Conservation (phyloP, 305 asterid species). For the Plantago coronopus region DNA sequence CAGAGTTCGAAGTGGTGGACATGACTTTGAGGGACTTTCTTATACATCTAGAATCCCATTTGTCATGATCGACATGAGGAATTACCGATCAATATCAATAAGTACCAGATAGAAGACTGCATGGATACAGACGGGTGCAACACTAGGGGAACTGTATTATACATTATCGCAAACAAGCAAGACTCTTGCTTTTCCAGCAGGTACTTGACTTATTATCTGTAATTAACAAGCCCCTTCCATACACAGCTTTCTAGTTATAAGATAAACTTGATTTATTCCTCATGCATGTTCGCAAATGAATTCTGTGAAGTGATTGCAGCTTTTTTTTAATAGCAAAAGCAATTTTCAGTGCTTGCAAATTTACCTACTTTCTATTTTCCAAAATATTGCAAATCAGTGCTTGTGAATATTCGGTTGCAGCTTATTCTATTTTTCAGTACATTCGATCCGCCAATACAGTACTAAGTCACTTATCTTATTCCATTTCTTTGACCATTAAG, state of each 20-base stretch:
- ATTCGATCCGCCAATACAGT: not conserved
- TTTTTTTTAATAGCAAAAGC: too few relatives aligned
- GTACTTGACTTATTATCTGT: not conserved
- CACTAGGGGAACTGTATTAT: constrained; percentile 40
- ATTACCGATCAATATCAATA: constrained; percentile 28
- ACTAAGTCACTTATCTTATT: not conserved
- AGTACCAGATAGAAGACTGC: constrained; percentile 26
- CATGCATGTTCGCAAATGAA: too few relatives aligned
- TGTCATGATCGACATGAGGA: constrained; percentile 37
- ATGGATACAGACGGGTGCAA: constrained; percentile 44
- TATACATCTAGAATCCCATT: constrained; percentile 34
- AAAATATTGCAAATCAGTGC: too few relatives aligned
- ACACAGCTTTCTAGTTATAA: too few relatives aligned
- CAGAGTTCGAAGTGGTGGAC: constrained; percentile 46
- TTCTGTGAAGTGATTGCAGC: too few relatives aligned
- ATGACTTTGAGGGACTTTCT: constrained; percentile 46
- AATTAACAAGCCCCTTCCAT: too few relatives aligned
- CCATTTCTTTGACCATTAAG: not conserved
- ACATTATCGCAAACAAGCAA: constrained; percentile 29
- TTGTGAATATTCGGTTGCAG: too few relatives aligned
- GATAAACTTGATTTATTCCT: too few relatives aligned
- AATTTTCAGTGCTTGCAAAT: too few relatives aligned
- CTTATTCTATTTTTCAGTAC: too few relatives aligned
- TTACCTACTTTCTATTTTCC: too few relatives aligned
- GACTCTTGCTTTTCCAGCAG: constrained; percentile 35